Conservation (phyloP, 208 protist species). For the Crithidia bombi region DNA sequence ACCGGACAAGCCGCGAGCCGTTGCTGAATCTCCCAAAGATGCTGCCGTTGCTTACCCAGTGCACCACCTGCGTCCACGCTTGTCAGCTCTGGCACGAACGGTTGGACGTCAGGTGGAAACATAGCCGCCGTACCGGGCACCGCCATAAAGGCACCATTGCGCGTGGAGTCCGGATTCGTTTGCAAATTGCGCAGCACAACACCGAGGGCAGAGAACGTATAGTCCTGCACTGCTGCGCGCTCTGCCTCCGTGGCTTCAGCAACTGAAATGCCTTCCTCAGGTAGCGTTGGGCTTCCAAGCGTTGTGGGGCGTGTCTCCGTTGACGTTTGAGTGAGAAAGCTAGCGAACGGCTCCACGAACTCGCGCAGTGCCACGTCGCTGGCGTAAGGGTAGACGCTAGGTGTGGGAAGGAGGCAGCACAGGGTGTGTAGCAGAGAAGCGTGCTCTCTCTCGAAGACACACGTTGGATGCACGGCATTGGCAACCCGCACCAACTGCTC, state of each 20-base stretch:
- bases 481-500: constrained; percentile 49
- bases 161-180: constrained; percentile 72
- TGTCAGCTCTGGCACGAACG: constrained; percentile 12
- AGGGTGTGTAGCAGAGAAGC: constrained; percentile 78
- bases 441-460: constrained; percentile 59
- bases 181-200: constrained; percentile 81
- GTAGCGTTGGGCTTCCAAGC: not conserved
- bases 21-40: constrained; percentile 8
- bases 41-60: not conserved
- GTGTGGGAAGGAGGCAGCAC: constrained; percentile 55
- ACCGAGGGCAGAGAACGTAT: constrained; percentile 46
- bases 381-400: constrained; percentile 81
- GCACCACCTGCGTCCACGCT: not conserved
- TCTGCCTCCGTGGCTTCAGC: constrained; percentile 27
- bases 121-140: constrained; percentile 46
- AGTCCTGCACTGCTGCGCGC: constrained; percentile 32
- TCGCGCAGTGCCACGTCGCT: constrained; percentile 60
- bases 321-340: constrained; percentile 49
- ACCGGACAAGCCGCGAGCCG: not conserved
- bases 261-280: not conserved
- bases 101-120: constrained; percentile 56
- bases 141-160: constrained; percentile 75
- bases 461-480: constrained; percentile 6
- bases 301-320: not conserved
- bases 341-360: constrained; percentile 53